phyloP scores from a whole-genome alignment of 108 stramenopile species.

The Nitzschia inconspicua region DNA sequence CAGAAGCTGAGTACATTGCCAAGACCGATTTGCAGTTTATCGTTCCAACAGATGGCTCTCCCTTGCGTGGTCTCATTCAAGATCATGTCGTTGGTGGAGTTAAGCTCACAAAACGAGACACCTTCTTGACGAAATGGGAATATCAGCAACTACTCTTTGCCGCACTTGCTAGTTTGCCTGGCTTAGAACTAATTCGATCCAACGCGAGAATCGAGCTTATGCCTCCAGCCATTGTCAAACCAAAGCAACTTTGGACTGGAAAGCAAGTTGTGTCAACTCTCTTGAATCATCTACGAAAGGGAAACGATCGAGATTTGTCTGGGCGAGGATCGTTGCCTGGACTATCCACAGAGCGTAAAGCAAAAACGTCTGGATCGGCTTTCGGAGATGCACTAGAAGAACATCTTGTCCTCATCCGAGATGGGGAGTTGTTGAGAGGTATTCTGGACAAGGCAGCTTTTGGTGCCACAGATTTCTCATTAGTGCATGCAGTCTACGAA shows the following conservation, averaged over 20 bases:
- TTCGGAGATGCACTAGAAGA: constrained; percentile 89
- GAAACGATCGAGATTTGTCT: constrained; percentile 63
- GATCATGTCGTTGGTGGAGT: constrained; percentile 98
- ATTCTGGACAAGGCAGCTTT: constrained; percentile 98
- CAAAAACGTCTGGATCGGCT: constrained; percentile 88
- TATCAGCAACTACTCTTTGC: constrained; percentile 96
- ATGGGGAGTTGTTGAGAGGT: constrained; percentile 91
- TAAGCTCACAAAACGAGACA: constrained; percentile 91
- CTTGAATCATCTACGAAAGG: constrained; percentile 72
- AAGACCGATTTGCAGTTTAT: constrained; percentile 94
- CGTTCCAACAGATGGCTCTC: constrained; percentile 96
- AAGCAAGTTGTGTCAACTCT: constrained; percentile 95
- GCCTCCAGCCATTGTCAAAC: constrained; percentile 95
- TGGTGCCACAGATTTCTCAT: constrained; percentile 88
- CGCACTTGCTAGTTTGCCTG: constrained; percentile 83
- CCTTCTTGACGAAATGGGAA: constrained; percentile 89
- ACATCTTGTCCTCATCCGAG: constrained; percentile 87
- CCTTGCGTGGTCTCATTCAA: constrained; percentile 98
- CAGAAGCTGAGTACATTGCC: constrained; percentile 93
- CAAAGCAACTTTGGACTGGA: constrained; percentile 92
- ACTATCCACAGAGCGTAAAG: constrained; percentile 85
- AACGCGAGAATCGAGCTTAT: constrained; percentile 76
- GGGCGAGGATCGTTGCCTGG: constrained; percentile 57
- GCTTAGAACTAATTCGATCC: constrained; percentile 83
- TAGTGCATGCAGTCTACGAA: constrained; percentile 97